phyloP scores from a whole-genome alignment of 176 grass and related monocot genomes.

The bread wheat (Triticum aestivum) region IWGSC_CS_RefSeq_v2.1 NC_057808.1:286869061-286869560 shows the following conservation, averaged over 20 bases:
- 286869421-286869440: background rate
- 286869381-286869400: slow-evolving; percentile 27
- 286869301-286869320: background rate
- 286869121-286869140: no score
- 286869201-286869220: no score
- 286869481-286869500: background rate
- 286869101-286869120: no score
- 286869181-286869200: no score
- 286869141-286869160: no score
- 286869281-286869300: no score
- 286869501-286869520: background rate
- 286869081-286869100: no score
- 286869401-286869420: slow-evolving; percentile 26
- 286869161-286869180: no score
- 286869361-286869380: background rate
- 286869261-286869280: no score
- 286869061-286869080: no score
- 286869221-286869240: no score
- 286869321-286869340: background rate
- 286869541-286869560: background rate
- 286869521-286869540: background rate
- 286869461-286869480: background rate
- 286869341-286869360: background rate
- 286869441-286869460: background rate
- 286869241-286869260: no score